These are phyloP conservation scores for Porphyrellus sp. DNA, from an alignment of 1,284 basidiomycete species.

Conservation along the genomic window DNA sequence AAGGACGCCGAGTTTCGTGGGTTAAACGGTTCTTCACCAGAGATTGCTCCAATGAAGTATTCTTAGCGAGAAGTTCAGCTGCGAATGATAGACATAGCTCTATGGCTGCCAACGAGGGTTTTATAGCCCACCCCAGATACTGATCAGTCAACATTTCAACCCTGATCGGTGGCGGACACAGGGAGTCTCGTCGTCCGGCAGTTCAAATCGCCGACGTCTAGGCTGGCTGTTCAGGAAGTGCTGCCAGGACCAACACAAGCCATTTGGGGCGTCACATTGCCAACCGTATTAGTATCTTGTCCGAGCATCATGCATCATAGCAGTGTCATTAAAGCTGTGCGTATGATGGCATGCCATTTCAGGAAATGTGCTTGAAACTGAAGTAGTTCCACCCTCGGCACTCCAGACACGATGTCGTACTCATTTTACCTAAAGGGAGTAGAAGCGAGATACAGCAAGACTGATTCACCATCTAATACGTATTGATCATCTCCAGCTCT, in stretches of 20 bases:
- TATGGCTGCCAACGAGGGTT: background rate
- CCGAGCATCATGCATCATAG: background rate
- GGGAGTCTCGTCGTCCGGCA: background rate
- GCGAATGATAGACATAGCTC: background rate
- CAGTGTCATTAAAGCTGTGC: background rate
- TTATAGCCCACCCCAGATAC: background rate
- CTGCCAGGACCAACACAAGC: background rate
- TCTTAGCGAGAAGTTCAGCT: background rate
- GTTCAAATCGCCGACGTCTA: background rate
- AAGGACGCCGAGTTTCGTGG: background rate
- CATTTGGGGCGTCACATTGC: background rate
- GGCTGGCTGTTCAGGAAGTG: background rate
- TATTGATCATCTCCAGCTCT: conserved; percentile 74
- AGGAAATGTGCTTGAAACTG: background rate
- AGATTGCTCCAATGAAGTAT: background rate
- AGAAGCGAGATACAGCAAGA: background rate
- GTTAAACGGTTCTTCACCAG: background rate
- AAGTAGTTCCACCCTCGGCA: too few relatives aligned
- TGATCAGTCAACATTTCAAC: background rate
- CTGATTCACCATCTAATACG: conserved; percentile 11
- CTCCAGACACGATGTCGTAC: too few relatives aligned
- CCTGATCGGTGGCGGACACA: background rate
- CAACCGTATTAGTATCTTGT: background rate
- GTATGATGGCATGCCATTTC: background rate
- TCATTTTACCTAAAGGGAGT: too few relatives aligned